A percentile compares a stretch with the other conserved stretches of the same genome.
Conservation (phyloP, 441 rosid genomes). For the Populus trichocarpa region DNA sequence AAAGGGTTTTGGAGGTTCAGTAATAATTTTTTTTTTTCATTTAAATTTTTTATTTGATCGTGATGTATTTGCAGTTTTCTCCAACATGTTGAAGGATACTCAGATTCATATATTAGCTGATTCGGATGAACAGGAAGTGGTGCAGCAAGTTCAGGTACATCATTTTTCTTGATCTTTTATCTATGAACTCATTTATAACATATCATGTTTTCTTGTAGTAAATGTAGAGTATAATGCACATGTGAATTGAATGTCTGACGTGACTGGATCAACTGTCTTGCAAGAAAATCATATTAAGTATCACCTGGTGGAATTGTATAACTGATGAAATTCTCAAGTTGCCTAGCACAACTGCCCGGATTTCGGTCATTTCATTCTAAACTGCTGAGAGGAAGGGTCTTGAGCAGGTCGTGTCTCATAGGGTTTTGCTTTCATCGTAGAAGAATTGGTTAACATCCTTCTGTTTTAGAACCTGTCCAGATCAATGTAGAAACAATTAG, state of each 20-base stretch:
- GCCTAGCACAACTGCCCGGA: neutral
- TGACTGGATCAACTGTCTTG: neutral
- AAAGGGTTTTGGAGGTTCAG: constrained; percentile 9
- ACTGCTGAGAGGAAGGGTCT: neutral
- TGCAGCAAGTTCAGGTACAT: constrained; percentile 87
- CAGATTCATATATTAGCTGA: constrained; percentile 95
- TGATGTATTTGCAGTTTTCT: constrained; percentile 66
- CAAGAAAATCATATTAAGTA: neutral
- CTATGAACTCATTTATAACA: neutral
- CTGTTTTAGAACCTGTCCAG: neutral
- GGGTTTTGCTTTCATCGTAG: neutral
- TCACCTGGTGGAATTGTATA: neutral
- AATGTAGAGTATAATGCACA: neutral
- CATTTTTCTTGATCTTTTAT: neutral
- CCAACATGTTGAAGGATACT: constrained; percentile 92
- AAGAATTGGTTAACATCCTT: neutral
- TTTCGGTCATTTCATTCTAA: neutral
- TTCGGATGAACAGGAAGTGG: constrained; percentile 94
- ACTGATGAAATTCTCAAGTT: neutral
- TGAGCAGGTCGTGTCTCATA: neutral
- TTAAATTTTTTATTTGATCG: neutral
- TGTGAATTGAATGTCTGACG: neutral
- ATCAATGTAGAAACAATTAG: neutral
- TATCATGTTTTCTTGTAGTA: neutral
- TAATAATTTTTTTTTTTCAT: neutral